These are phyloP conservation scores for Corynespora cassiicola DNA, from an alignment of 2,329 filamentous ascomycete species.

Conservation along the genomic window DNA sequence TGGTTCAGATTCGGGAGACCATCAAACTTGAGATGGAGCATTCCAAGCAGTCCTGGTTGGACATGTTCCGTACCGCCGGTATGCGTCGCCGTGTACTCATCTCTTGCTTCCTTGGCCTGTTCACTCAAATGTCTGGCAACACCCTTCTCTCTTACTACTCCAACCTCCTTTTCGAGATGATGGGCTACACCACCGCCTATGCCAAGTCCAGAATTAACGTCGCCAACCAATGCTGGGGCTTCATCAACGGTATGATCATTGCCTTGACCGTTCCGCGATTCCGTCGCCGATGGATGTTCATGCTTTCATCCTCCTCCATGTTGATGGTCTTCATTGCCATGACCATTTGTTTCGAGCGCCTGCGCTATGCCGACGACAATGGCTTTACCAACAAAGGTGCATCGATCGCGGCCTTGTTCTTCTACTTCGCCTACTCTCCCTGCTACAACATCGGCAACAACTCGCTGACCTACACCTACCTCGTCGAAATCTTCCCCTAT, in stretches of 20 bases:
- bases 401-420: conserved; percentile 57
- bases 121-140: conserved; percentile 51
- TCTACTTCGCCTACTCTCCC: conserved; percentile 66
- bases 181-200: conserved; percentile 45
- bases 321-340: conserved; percentile 62
- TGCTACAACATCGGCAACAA: conserved; percentile 72
- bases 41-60: conserved; percentile 61
- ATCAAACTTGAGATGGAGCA: conserved; percentile 62
- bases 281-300: conserved; percentile 52
- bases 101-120: conserved; percentile 38
- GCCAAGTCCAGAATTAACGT: conserved; percentile 52
- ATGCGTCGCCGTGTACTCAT: conserved; percentile 45
- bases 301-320: conserved; percentile 59
- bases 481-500: conserved; percentile 67
- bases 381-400: conserved; percentile 41
- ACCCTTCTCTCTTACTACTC: conserved; percentile 47
- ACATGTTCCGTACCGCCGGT: conserved; percentile 58
- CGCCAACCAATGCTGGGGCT: conserved; percentile 49
- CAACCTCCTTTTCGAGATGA: conserved; percentile 45
- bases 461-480: conserved; percentile 68
- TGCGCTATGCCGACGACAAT: conserved; percentile 24
- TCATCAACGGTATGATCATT: conserved; percentile 46
- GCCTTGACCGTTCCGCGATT: conserved; percentile 51
- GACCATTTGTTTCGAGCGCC: conserved; percentile 57
- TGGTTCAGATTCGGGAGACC: conserved; percentile 65